Evolutionary conservation across 345 rosid species (phyloP), one percentile per base, ranked within the genome.

Genomic region (Hibiscus syriacus): DNA sequence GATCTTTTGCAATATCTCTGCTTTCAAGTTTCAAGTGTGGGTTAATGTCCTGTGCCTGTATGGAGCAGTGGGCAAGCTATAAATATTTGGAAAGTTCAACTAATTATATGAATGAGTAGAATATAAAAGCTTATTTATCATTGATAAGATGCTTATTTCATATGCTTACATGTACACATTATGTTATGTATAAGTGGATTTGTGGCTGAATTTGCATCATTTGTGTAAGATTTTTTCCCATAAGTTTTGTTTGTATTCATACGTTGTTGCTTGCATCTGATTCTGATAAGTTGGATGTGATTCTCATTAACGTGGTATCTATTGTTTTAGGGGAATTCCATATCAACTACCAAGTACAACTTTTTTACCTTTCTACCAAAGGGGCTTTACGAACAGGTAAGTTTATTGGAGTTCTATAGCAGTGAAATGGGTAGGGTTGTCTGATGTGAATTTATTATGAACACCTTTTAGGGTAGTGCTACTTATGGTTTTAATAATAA

Each of bases 321-420:
- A 64, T 64, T 72, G 27, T 76, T 78, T 66, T 85, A 92, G 97
- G 97, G 96, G 45, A 92, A 92, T 81, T 84, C 96, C 11, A 75
- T 92, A 74, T 86, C 99, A 16, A 95, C 99, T 36, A 95, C 99
- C 17, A 95, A 95, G 88, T 92, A 95, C 84, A 95, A 92, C 82
- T 81, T 95, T 84, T 57, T 95, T 34, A 88, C 99, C 3, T 95
- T 95, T 85, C 75, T 95, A 8, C 99, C 99, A 0, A 95, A 95
- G 79, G 99, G 99, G 70, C 69, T 95, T 79, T 95, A 90, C 79
- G 99, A 95, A 83, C 99, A 95, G 99, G 99, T 95, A 85, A 79
- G 54, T 26, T 70, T 25, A 22, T 59, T 23, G 57, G 38, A 54
- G 30, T 52, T 17, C 57, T 41, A 57, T 11, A 72, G 36, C 32